Evolutionary conservation across 768 basidiomycete genomes (phyloP).

Genomic region (Gymnopilus junonius): DNA sequence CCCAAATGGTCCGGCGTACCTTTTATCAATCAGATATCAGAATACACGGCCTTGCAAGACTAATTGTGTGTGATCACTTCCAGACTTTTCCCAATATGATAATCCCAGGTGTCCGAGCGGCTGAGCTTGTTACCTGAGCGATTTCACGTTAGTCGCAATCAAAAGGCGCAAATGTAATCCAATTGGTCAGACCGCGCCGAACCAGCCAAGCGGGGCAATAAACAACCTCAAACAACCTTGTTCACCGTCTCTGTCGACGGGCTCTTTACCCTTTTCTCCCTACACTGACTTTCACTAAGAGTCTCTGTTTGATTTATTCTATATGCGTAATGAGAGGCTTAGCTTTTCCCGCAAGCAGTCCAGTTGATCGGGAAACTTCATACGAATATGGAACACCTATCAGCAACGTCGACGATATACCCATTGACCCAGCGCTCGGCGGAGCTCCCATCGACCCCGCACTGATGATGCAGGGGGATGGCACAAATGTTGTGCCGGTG

Average conservation of each 20-base stretch:
- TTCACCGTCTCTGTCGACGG: conserved; percentile 49
- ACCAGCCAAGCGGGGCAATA: conserved; percentile 22
- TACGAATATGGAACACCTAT: conserved; percentile 64
- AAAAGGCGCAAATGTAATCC: conserved; percentile 17
- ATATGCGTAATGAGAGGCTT: conserved; percentile 60
- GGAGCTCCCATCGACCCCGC: conserved; percentile 57
- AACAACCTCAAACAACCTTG: conserved; percentile 45
- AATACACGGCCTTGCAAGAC: background rate
- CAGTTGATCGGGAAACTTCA: conserved; percentile 57
- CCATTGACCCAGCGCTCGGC: conserved; percentile 80
- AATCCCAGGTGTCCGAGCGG: conserved; percentile 4
- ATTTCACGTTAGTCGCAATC: conserved; percentile 15
- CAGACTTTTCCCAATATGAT: background rate
- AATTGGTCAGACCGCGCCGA: conserved; percentile 24
- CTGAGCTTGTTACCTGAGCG: background rate
- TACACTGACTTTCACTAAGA: conserved; percentile 10
- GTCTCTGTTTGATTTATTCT: conserved; percentile 21
- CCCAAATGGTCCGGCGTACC: background rate
- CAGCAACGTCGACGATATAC: conserved; percentile 66
- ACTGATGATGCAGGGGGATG: conserved; percentile 38
- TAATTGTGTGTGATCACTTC: background rate
- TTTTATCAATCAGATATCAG: conserved; percentile 5
- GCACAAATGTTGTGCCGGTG: conserved; percentile 37
- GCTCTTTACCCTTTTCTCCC: conserved; percentile 21
- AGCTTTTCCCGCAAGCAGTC: conserved; percentile 53